Conservation (phyloP, 1,284 basidiomycete genomes). For the Moesziomyces sp. region DNA sequence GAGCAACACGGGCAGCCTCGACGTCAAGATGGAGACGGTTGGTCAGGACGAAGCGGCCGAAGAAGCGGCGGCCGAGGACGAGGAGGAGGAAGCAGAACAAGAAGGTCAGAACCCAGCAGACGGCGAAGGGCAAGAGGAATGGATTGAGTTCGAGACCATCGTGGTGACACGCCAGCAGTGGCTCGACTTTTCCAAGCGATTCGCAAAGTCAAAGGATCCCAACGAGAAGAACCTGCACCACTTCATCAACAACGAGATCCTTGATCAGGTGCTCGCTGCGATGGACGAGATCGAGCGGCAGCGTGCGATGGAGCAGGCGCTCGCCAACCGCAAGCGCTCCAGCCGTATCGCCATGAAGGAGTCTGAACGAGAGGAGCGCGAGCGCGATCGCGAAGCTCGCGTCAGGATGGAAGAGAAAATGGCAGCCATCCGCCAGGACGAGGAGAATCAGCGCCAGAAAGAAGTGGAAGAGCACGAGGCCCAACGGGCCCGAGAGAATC, state of each 20-base stretch:
- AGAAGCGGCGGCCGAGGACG: conserved; percentile 32
- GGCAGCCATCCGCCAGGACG: conserved; percentile 71
- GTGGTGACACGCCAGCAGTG: conserved; percentile 75
- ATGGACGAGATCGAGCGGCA: conserved; percentile 69
- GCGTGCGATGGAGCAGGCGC: conserved; percentile 74
- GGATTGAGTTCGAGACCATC: conserved; percentile 72
- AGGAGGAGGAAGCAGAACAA: conserved; percentile 42
- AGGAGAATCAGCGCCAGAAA: conserved; percentile 72
- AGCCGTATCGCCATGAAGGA: conserved; percentile 78
- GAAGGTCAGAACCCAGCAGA: conserved; percentile 57
- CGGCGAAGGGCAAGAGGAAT: conserved; percentile 62
- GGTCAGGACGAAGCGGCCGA: conserved; percentile 60
- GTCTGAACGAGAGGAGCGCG: conserved; percentile 73
- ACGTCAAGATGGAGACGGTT: conserved; percentile 28
- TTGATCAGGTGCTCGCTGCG: conserved; percentile 74
- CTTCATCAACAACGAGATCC: conserved; percentile 75
- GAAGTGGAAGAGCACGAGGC: conserved; percentile 69
- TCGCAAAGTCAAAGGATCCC: conserved; percentile 80
- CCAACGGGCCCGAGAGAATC: conserved; percentile 69
- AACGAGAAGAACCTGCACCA: conserved; percentile 81
- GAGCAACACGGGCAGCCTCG: conserved; percentile 4
- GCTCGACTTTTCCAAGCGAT: conserved; percentile 78
- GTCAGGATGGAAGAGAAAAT: conserved; percentile 69
- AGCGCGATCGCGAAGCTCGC: conserved; percentile 68
- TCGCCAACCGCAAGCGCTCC: conserved; percentile 82